Base-by-base conservation (phyloP, 2,329 filamentous ascomycete genomes). In the Sclerotinia minor region DNA sequence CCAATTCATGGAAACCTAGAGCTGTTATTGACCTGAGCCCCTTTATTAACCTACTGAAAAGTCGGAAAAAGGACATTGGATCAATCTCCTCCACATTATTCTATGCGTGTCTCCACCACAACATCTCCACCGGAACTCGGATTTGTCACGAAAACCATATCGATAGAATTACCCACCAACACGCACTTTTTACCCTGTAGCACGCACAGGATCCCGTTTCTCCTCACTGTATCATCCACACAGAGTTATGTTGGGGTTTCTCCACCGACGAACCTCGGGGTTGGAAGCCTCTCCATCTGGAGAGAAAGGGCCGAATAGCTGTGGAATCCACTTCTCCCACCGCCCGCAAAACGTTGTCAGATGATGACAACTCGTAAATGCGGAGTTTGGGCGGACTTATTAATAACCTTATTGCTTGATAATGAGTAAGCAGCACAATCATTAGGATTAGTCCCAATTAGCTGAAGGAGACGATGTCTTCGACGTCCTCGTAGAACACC, bases 231-330 rank as follows among this genome's bases (percentile, higher is more conserved):
- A 29, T 24, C 38, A 26, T 41, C 57, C 57, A 59, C 15, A 59
- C 21, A 24, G 11, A 35, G n/a, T 38, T 5, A 32, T 47, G 24
- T 47, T 59, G 57, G 57, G 41, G 57, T 45, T 59, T 47, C 9
- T 45, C 45, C 29, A 41, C 35, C 19, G 61, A 54, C 49, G 49
- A 41, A 64, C 61, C n/a, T 64, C 19, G 61, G 35, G 49, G 61
- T 64, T 21, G 32, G 49, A 64, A n/a, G 29, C n/a, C 35, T 54
- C 58, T 47, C 58, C 58, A 49, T 61, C 26, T 49, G 58, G 58
- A 61, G 55, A 58, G 44, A 61, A 61, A 61, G 58, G 44, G 58
- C 24, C 44, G 58, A 49, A 61, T 61, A 35, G 26, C 26, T 35
- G 49, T 49, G 19, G 9, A 61, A 44, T 61, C 19, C 26, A n/a